Percentiles rank a stretch among this genome's conserved stretches.
Evolutionary conservation across 176 grass and related monocot species (phyloP).

Genomic region (Musa troglodytarum): DNA sequence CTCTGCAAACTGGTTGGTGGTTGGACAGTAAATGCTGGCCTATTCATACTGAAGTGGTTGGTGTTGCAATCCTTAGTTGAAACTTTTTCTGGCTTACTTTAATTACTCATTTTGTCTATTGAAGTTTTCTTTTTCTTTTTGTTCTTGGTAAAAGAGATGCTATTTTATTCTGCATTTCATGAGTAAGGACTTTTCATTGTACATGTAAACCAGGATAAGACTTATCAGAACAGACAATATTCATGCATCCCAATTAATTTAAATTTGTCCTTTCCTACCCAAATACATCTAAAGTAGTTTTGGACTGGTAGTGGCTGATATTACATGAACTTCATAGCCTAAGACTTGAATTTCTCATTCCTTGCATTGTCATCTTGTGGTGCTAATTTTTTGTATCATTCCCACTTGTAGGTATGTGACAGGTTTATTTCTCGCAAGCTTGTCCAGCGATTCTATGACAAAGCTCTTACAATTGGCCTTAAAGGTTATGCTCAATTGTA

Average conservation of each 20-base stretch:
- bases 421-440: conserved; percentile 93
- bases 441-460: conserved; percentile 72
- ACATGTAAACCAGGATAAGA: neutral
- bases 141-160: neutral
- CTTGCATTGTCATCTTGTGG: conserved; percentile 3
- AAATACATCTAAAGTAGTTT: neutral
- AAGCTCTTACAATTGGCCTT: conserved; percentile 86
- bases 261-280: neutral
- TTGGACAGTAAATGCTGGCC: no score
- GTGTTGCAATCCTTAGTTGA: no score
- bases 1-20: no score
- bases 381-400: conserved; percentile 27
- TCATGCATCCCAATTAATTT: neutral
- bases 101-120: no score
- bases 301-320: neutral
- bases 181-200: neutral
- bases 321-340: neutral
- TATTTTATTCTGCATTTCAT: neutral
- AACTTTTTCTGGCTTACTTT: no score
- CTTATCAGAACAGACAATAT: neutral
- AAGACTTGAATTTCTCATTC: neutral
- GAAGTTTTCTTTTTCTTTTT: neutral
- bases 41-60: no score
- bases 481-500: conserved; percentile 97
- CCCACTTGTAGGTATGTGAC: conserved; percentile 58